A percentile compares a stretch with the other conserved stretches of the same genome.
Conservation (phyloP, 345 rosid genomes). For the Salix exigua region DNA sequence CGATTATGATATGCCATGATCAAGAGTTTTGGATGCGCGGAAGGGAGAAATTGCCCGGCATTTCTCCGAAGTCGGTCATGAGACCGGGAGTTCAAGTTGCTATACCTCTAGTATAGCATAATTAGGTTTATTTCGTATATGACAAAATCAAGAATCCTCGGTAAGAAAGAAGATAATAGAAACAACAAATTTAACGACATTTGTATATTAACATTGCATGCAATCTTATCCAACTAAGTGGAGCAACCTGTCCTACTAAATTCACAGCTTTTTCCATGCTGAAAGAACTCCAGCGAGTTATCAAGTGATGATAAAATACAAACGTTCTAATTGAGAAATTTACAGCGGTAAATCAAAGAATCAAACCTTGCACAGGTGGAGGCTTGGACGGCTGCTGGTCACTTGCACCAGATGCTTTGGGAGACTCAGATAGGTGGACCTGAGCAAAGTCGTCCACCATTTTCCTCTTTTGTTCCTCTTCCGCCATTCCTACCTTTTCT, state of each 20-base stretch:
- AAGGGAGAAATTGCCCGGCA: no score
- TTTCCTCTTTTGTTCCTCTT: conserved; percentile 79
- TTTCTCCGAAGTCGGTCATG: no score
- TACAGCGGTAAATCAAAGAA: conserved; percentile 39
- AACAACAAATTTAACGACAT: background rate
- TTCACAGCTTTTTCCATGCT: background rate
- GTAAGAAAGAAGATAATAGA: background rate
- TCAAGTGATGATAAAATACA: background rate
- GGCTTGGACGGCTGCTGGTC: conserved; percentile 49
- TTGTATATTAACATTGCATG: conserved; percentile 10
- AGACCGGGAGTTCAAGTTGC: no score
- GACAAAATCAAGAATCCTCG: background rate
- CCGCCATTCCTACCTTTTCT: conserved; percentile 74
- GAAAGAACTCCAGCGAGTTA: background rate
- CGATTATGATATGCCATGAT: no score
- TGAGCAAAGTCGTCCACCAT: conserved; percentile 81
- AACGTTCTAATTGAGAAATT: background rate
- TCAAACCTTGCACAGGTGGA: conserved; percentile 51
- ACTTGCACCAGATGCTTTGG: conserved; percentile 42
- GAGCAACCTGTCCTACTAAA: background rate
- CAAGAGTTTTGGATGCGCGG: no score
- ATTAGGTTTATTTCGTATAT: no score
- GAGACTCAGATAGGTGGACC: conserved; percentile 77
- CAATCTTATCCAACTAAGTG: conserved; percentile 8
- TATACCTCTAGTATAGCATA: no score